phyloP scores from a whole-genome alignment of 305 asterid species.

The Petunia hybrid region DNA sequence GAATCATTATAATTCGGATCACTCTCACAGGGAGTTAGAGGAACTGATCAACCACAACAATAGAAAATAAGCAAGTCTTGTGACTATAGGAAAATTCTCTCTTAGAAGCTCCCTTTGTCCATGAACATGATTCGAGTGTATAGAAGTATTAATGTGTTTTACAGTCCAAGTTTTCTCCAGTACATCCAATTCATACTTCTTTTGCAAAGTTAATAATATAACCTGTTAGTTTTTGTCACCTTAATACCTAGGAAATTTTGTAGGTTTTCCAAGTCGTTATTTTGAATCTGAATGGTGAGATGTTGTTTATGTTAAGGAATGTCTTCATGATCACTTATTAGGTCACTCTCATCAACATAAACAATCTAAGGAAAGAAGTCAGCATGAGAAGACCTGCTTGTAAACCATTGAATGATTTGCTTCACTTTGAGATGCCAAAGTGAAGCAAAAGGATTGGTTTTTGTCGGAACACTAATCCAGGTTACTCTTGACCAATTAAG shows the following conservation, averaged over 20 bases:
- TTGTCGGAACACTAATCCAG: neutral
- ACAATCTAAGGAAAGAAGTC: neutral
- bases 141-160: neutral
- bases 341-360: neutral
- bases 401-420: neutral
- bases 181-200: neutral
- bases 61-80: neutral
- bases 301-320: no score
- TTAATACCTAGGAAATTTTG: neutral
- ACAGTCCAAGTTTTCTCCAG: conserved; percentile 20
- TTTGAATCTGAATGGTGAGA: neutral
- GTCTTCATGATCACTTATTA: no score
- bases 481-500: neutral
- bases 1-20: neutral
- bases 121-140: neutral
- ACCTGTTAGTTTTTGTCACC: neutral
- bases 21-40: neutral
- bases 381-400: neutral
- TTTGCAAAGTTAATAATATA: neutral
- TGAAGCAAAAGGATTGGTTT: neutral
- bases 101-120: conserved; percentile 14
- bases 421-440: neutral
- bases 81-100: neutral
- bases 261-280: neutral
- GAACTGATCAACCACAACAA: neutral